Evolutionary conservation across 2,329 filamentous ascomycete genomes (phyloP), one percentile per base, ranked within the genome.

Genomic region (Diaporthe vaccinii): DNA sequence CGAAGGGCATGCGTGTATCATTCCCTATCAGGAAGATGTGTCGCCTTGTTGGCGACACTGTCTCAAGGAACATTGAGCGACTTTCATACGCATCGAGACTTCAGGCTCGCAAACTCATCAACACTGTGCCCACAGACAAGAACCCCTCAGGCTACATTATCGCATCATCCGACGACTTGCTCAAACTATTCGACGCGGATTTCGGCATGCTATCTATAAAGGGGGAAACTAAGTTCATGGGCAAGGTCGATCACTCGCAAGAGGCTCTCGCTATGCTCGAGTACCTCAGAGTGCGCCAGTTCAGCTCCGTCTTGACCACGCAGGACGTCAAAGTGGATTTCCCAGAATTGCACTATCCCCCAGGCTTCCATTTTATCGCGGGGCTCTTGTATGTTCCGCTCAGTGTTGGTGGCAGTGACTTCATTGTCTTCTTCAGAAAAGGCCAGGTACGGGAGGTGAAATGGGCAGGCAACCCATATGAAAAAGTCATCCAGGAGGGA

Each of bases 21-120:
- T 98, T 98, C 80, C 95, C 95, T 0, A 95, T 98, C 67, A 90
- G 95, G 17, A 98, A 98, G 83, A 96, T 98, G 93, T 98, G 95
- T 82, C 92, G 95, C 7, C 86, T 98, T 6, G 91, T 98, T 3
- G 95, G 95, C 5, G 95, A 98, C 79, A 95, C 93, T 0, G 94
- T 95, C 0, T 97, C 94, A 0, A 88, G 94, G 65, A 98, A 97
- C 78, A 96, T 98, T 51, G 95, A 98, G 82, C 89, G 95, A 44
- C 86, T 98, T 0, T 97, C 95, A 0, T 98, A 98, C 80, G 94
- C 95, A 4, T 96, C 94, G 1, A 90, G 95, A 36, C 85, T 98
- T 0, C 95, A 98, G 79, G 95, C 95, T 7, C 91, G 95, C 34
- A 98, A 98, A 80, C 88, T 98, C 22, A 97, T 97, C 82, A 97